A percentile compares a stretch with the other conserved stretches of the same genome.
Evolutionary conservation across 2,329 filamentous ascomycete genomes (phyloP).

Genomic region (Pyrenochaeta sp.): DNA sequence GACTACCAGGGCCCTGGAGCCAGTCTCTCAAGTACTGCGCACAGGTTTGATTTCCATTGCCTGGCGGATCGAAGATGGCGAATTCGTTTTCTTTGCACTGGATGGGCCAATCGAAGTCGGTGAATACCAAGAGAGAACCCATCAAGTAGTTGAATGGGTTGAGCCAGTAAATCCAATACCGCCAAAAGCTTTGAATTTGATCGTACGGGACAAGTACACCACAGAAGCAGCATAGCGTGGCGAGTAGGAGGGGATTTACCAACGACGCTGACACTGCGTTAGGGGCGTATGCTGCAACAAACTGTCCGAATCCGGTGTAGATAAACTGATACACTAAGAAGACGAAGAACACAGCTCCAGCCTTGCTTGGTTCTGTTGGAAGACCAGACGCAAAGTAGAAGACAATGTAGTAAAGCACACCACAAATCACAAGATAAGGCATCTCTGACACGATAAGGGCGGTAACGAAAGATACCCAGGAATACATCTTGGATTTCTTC

Average conservation of each 20-base stretch:
- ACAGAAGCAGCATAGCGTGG: conserved; percentile 24
- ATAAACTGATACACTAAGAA: conserved; percentile 61
- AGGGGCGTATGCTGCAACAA: conserved; percentile 54
- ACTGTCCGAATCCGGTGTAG: conserved; percentile 61
- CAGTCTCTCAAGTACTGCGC: conserved; percentile 54
- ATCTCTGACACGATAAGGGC: conserved; percentile 74
- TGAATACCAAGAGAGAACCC: conserved; percentile 45
- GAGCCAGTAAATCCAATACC: conserved; percentile 49
- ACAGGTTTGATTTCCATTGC: conserved; percentile 65
- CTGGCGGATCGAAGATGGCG: conserved; percentile 57
- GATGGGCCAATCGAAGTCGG: conserved; percentile 49
- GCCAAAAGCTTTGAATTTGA: conserved; percentile 73
- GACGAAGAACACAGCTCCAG: conserved; percentile 52
- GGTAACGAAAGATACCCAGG: conserved; percentile 73
- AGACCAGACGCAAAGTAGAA: conserved; percentile 66
- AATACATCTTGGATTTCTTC: conserved; percentile 71
- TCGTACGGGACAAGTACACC: conserved; percentile 68
- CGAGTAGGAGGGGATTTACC: conserved; percentile 22
- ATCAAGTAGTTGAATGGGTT: conserved; percentile 53
- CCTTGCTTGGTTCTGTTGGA: conserved; percentile 55
- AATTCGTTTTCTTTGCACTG: conserved; percentile 43
- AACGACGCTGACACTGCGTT: conserved; percentile 62
- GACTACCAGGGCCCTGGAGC: conserved; percentile 20
- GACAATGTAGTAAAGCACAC: conserved; percentile 67
- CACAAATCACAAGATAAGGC: conserved; percentile 67